Conservation (phyloP, 2,329 filamentous ascomycete species). For the Periglandula ipomoeae region DNA sequence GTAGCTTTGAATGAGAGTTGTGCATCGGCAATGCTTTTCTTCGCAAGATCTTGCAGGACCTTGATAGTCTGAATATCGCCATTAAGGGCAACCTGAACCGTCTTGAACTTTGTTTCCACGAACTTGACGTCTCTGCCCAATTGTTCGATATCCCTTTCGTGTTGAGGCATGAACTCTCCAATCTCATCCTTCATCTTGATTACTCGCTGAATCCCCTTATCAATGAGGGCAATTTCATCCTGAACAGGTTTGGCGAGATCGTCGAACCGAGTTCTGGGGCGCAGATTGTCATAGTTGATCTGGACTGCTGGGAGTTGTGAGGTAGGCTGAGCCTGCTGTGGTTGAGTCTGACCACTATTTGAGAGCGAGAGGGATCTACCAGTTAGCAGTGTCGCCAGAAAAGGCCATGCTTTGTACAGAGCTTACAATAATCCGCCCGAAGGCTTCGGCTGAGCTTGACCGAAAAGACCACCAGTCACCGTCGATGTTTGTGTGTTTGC, state of each 20-base stretch:
- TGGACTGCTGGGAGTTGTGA: conserved; percentile 61
- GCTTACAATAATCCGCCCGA: conserved; percentile 24
- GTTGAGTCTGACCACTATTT: conserved; percentile 20
- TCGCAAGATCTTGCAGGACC: conserved; percentile 47
- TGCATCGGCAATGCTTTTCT: conserved; percentile 60
- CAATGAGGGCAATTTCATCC: conserved; percentile 65
- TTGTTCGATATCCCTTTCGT: conserved; percentile 38
- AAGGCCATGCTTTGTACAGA: background rate
- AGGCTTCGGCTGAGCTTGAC: conserved; percentile 25
- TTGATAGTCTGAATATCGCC: conserved; percentile 55
- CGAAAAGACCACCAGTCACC: conserved; percentile 19
- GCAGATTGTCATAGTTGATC: conserved; percentile 69
- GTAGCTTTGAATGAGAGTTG: conserved; percentile 64
- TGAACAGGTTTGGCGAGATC: conserved; percentile 79
- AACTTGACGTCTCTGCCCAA: conserved; percentile 38
- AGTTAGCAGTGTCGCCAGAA: background rate
- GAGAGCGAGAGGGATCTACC: no score
- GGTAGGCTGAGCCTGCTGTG: conserved; percentile 25
- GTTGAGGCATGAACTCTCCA: conserved; percentile 54
- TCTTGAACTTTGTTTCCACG: conserved; percentile 39
- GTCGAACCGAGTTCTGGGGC: conserved; percentile 83
- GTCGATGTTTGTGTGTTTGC: conserved; percentile 12
- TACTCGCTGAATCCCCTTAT: conserved; percentile 71
- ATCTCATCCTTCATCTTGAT: conserved; percentile 72
- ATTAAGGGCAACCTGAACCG: conserved; percentile 35